Evolutionary conservation across 805 yeast species (phyloP), one percentile per base, ranked within the genome.

Genomic region (Nakazawaea ernobii): DNA sequence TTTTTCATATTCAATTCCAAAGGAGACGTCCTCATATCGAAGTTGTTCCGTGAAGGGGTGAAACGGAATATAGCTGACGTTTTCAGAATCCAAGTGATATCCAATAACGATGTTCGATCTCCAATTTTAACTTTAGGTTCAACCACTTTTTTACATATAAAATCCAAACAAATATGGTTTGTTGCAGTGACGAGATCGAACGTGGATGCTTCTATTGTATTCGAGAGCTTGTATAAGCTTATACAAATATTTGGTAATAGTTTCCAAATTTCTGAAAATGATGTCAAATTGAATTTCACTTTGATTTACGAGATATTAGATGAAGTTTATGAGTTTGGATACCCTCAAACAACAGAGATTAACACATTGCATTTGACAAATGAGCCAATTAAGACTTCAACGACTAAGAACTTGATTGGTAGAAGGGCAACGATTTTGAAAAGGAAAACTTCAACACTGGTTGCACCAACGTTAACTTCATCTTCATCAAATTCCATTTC

Each of bases 121-220:
- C 92, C 94, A 0, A 73, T 86, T 1, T 67, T 92, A 39, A 94
- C 98, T 0, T 67, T 94, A 39, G 98, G 98, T 1, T 87, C 96
- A 0, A 94, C 98, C 0, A 84, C 96, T 0, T 94, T 92, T 60
- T 74, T 89, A 46, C 91, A 89, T 59, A 82, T 87, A 42, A 79
- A 78, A 53, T 70, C 75, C 28, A 73, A 72, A 11, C 69, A 74
- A 43, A 56, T 92, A 13, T 94, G 95, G 85, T 57, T 89, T 8
- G 95, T 91, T 9, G 95, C 91, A 0, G 90, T 91, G n/a, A 80
- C 95, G 1, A 75, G 97, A 52, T 83, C 89, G 38, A 94, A 92
- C 60, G 87, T 84, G 33, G 97, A 92, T 60, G 90, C 91, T 32
- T 79, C 90, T 1, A 63, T 80, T 3, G 77, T 91, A 1, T 78